Evolutionary conservation across 305 asterid genomes (phyloP).

Genomic region (Fraxinus velutina): DNA sequence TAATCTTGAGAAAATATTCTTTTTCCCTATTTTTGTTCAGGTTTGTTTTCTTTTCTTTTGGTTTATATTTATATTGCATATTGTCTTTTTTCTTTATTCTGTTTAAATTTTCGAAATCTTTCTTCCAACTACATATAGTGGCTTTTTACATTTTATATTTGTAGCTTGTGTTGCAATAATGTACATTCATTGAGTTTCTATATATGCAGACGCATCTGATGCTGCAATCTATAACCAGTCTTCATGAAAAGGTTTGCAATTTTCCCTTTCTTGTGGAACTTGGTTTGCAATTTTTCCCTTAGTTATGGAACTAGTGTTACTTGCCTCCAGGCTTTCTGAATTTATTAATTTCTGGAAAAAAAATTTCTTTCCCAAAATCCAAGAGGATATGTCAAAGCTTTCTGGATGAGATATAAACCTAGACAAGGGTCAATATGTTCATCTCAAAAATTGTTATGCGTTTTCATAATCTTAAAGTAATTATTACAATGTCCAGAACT

Average conservation of each 20-base stretch:
- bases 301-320: neutral
- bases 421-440: neutral
- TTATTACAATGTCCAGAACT: neutral
- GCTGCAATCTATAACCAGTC: slow-evolving; percentile 38
- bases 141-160: neutral
- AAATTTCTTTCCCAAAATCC: neutral
- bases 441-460: neutral
- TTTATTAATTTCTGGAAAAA: neutral
- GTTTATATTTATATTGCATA: neutral
- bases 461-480: neutral
- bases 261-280: neutral
- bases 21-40: neutral
- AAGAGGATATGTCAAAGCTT: neutral
- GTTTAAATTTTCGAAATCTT: neutral
- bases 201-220: slow-evolving; percentile 37
- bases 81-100: neutral
- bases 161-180: neutral
- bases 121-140: neutral
- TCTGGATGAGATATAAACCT: neutral
- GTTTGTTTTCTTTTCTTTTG: neutral
- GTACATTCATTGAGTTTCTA: neutral
- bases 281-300: neutral
- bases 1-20: neutral
- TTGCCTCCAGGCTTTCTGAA: neutral
- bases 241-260: slow-evolving; percentile 37